Evolutionary conservation across 2,329 filamentous ascomycete genomes (phyloP).

Genomic region (Tolypocladium amazonense): DNA sequence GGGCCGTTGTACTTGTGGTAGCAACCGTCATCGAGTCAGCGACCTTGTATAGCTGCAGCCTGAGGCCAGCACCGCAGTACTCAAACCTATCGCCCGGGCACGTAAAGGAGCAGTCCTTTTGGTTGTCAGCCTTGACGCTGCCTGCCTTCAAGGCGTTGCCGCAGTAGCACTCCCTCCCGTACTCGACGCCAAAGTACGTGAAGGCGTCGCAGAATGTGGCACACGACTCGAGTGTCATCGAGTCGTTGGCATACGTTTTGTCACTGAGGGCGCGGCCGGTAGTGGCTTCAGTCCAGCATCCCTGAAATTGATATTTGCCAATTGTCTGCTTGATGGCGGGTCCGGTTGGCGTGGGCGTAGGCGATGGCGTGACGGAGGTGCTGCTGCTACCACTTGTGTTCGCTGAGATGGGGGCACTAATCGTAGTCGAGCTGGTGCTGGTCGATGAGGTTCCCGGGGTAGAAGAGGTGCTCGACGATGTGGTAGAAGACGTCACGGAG

Average conservation of each 20-base stretch:
- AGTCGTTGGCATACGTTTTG: constrained; percentile 17
- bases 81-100: constrained; percentile 20
- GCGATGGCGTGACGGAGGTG: constrained; percentile 7
- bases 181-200: constrained; percentile 22
- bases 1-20: background rate
- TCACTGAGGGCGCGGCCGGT: constrained; percentile 18
- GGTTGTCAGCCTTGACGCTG: constrained; percentile 14
- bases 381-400: constrained; percentile 6
- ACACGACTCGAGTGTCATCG: constrained; percentile 24
- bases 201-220: constrained; percentile 17
- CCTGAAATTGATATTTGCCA: constrained; percentile 20
- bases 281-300: constrained; percentile 25
- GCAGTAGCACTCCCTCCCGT: constrained; percentile 28
- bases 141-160: constrained; percentile 19
- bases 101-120: constrained; percentile 20
- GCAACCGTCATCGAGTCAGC: background rate
- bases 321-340: constrained; percentile 14
- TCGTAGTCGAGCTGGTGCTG: constrained; percentile 10
- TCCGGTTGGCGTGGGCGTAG: constrained; percentile 10
- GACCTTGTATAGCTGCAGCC: constrained; percentile 21
- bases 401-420: constrained; percentile 8
- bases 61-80: constrained; percentile 23
- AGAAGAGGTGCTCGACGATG: constrained; percentile 1
- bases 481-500: background rate
- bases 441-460: background rate